Conservation (phyloP, 345 rosid species). For the Salix dunnii region DNA sequence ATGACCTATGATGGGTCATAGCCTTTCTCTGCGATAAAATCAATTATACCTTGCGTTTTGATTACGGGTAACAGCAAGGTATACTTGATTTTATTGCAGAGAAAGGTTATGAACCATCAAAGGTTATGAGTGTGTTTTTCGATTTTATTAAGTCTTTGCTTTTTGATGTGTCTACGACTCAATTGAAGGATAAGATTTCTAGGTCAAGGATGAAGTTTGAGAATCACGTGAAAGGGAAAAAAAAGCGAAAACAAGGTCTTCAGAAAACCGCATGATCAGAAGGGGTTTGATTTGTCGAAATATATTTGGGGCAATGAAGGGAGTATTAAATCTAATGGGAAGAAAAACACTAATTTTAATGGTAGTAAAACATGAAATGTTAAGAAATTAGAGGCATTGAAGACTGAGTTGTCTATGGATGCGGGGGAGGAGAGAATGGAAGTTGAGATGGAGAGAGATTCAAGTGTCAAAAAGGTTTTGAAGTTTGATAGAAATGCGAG, state of each 20-base stretch:
- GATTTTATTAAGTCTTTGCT: constrained; percentile 39
- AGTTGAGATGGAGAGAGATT: constrained; percentile 3
- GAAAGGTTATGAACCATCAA: constrained; percentile 32
- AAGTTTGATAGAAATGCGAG: not conserved
- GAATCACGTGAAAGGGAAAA: constrained; percentile 16
- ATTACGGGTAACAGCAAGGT: constrained; percentile 20
- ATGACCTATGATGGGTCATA: constrained; percentile 23
- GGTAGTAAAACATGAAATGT: not conserved
- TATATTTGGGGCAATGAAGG: constrained; percentile 29
- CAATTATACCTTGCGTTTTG: constrained; percentile 33
- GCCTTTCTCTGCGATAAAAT: constrained; percentile 33
- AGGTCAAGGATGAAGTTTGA: constrained; percentile 38
- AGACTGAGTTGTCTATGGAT: not conserved
- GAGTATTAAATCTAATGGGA: not conserved
- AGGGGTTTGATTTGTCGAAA: constrained; percentile 25
- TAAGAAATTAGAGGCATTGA: not conserved
- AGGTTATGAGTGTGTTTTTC: constrained; percentile 35
- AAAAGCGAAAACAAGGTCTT: constrained; percentile 23
- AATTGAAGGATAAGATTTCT: constrained; percentile 41
- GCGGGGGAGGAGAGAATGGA: not conserved
- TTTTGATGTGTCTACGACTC: constrained; percentile 30
- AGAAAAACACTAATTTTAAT: not conserved
- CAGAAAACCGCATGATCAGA: constrained; percentile 24
- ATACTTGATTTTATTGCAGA: constrained; percentile 30
- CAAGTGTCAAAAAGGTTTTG: not conserved